Evolutionary conservation across 169 alveolate genomes (phyloP), one percentile per base, ranked within the genome.

Genomic region (Toxoplasma gondii): DNA sequence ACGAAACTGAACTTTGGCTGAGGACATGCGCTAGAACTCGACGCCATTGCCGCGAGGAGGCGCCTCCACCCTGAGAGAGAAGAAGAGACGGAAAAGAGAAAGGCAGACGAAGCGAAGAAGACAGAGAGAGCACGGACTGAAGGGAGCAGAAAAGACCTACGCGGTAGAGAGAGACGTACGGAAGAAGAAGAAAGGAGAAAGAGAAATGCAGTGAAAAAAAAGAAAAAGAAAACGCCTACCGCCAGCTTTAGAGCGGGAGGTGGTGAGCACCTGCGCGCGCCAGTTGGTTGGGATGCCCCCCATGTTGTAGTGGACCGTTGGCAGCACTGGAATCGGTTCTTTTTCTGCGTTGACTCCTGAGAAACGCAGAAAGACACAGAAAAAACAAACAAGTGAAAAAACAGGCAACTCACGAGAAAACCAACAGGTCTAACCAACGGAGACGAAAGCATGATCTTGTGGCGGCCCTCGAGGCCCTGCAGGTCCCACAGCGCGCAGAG

Each of bases 291-390:
- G 99, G 44, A 99, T 96, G 54, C 99, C 99, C 36, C 99, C 99
- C 99, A 99, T 99, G 97, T 99, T 99, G 97, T 99, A 99, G 97
- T 99, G 99, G 78, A 99, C 99, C 4, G 99, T 99, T 44, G 99
- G 99, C 78, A 99, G 95, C 58, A 99, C 99, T 29, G 99, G 99
- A 43, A 99, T 98, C 45, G 99, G 99, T 95, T 98, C 99, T 95
- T 98, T 98, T 91, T 99, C 97, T 41, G 94, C 97, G 67, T 95
- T 95, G 34, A 95, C 96, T 5, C 93, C 93, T 90, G 74, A 54
- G 41, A 45, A 1, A 34, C 90, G n/a, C 9, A 39, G 54, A 82
- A 36, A 82, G 58, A 41, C n/a, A 0, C 36, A 38, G 34, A 54
- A 9, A 19, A 82, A 38, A 34, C 9, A 82, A 38, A 16, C 17